Conservation (phyloP, 306 rosid species). For the Medicago ruthenica region DNA sequence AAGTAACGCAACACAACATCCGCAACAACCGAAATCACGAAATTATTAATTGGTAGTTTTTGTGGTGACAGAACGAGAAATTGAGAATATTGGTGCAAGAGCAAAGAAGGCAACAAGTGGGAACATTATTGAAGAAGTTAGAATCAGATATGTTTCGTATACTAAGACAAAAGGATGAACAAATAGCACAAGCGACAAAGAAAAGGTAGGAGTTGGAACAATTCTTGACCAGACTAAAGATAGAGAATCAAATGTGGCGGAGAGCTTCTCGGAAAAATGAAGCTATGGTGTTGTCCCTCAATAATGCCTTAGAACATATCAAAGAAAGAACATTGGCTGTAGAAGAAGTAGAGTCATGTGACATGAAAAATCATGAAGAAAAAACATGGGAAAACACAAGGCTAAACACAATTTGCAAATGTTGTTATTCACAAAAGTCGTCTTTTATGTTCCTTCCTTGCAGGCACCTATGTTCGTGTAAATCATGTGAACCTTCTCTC, state of each 20-base stretch:
- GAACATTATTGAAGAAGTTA: slow-evolving; percentile 39
- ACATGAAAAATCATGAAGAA: slow-evolving; percentile 25
- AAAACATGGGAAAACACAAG: neutral
- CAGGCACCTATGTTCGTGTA: slow-evolving; percentile 72
- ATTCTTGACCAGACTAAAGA: slow-evolving; percentile 51
- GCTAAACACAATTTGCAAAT: slow-evolving; percentile 45
- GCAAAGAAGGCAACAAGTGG: slow-evolving; percentile 40
- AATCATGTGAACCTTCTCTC: neutral
- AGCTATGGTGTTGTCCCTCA: slow-evolving; percentile 57
- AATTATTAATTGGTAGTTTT: neutral
- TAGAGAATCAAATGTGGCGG: slow-evolving; percentile 65
- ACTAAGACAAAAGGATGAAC: slow-evolving; percentile 59
- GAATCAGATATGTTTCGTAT: slow-evolving; percentile 40
- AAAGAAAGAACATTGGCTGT: slow-evolving; percentile 30
- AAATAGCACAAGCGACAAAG: slow-evolving; percentile 49
- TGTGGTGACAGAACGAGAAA: slow-evolving; percentile 62
- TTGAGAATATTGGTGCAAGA: slow-evolving; percentile 54
- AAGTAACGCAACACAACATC: too few species aligned
- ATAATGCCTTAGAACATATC: slow-evolving; percentile 56
- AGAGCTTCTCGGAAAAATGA: slow-evolving; percentile 64
- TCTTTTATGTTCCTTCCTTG: slow-evolving; percentile 76
- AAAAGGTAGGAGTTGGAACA: slow-evolving; percentile 59
- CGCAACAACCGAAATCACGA: too few species aligned
- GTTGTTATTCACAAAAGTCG: slow-evolving; percentile 55
- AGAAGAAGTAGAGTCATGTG: slow-evolving; percentile 67